Evolutionary conservation across 2,329 filamentous ascomycete genomes (phyloP).

Genomic region (Ophiostoma perfectum): DNA sequence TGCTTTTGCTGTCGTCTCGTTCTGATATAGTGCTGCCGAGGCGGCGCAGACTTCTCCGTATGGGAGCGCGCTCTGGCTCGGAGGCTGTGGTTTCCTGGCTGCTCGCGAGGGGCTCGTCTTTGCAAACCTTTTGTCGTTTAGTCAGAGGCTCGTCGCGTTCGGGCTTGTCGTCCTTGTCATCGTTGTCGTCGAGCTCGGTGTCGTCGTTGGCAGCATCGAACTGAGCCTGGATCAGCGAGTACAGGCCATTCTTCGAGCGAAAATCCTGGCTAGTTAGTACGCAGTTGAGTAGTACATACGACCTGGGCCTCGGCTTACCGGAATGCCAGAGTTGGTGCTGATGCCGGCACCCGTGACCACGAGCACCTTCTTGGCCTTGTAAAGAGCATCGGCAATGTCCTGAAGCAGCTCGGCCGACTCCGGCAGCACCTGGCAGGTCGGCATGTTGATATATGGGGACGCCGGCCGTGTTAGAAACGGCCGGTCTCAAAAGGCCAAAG

Average conservation of each 20-base stretch:
- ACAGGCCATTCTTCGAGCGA: slow-evolving; percentile 65
- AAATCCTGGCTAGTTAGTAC: slow-evolving; percentile 52
- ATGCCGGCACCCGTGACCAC: slow-evolving; percentile 69
- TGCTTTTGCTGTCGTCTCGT: neutral
- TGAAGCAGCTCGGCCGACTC: slow-evolving; percentile 53
- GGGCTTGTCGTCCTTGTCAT: slow-evolving; percentile 22
- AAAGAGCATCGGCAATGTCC: slow-evolving; percentile 57
- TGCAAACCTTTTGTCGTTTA: slow-evolving; percentile 36
- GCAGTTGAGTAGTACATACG: neutral
- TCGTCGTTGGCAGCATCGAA: slow-evolving; percentile 45
- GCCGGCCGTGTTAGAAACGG: neutral
- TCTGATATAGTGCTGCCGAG: neutral
- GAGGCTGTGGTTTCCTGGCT: slow-evolving; percentile 1
- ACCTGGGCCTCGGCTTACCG: slow-evolving; percentile 42
- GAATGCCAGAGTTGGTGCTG: slow-evolving; percentile 70
- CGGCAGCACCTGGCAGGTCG: slow-evolving; percentile 51
- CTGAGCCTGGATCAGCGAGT: slow-evolving; percentile 64
- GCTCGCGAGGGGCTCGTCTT: neutral
- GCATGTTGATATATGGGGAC: slow-evolving; percentile 42
- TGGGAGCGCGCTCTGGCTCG: neutral
- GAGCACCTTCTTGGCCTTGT: slow-evolving; percentile 62
- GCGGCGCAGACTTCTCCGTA: slow-evolving; percentile 1
- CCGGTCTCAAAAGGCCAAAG: neutral
- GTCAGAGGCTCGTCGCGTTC: neutral
- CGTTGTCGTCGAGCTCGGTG: slow-evolving; percentile 12